Evolutionary conservation across 108 stramenopile genomes (phyloP).

Genomic region (Cylindrotheca closterium): DNA sequence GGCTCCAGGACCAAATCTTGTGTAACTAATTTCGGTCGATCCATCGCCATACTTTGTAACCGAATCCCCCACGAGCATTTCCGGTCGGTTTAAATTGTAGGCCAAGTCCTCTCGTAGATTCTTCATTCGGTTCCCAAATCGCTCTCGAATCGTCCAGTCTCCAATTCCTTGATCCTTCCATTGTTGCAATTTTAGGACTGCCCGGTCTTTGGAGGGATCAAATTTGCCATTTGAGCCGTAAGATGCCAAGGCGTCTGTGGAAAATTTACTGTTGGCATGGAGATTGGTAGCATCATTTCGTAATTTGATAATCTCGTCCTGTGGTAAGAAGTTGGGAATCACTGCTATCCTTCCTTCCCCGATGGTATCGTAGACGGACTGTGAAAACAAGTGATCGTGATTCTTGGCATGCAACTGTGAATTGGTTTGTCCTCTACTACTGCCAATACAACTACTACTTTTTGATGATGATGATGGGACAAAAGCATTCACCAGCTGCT

Average conservation of each 20-base stretch:
- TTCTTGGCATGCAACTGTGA: too few species aligned
- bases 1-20: constrained; percentile 63
- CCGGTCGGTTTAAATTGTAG: constrained; percentile 45
- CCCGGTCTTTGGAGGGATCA: constrained; percentile 59
- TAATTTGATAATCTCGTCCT: constrained; percentile 26
- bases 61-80: constrained; percentile 17
- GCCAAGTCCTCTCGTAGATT: constrained; percentile 43
- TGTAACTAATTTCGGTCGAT: constrained; percentile 60
- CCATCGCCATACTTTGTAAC: constrained; percentile 36
- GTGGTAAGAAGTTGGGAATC: constrained; percentile 48
- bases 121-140: constrained; percentile 35
- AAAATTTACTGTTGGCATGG: constrained; percentile 33
- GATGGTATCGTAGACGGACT: constrained; percentile 40
- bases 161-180: constrained; percentile 38
- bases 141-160: constrained; percentile 21
- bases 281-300: constrained; percentile 49
- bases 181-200: constrained; percentile 44
- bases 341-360: constrained; percentile 51
- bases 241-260: constrained; percentile 53
- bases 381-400: too few species aligned
- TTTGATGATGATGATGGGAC: too few species aligned
- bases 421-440: too few species aligned
- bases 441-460: too few species aligned
- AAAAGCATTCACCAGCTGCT: too few species aligned
- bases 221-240: constrained; percentile 52